Percentiles rank a stretch among this genome's conserved stretches.
These are phyloP conservation scores for Gnaphalium uliginosum DNA, from an alignment of 129 eudicot genomes.

Conservation along the genomic window DNA sequence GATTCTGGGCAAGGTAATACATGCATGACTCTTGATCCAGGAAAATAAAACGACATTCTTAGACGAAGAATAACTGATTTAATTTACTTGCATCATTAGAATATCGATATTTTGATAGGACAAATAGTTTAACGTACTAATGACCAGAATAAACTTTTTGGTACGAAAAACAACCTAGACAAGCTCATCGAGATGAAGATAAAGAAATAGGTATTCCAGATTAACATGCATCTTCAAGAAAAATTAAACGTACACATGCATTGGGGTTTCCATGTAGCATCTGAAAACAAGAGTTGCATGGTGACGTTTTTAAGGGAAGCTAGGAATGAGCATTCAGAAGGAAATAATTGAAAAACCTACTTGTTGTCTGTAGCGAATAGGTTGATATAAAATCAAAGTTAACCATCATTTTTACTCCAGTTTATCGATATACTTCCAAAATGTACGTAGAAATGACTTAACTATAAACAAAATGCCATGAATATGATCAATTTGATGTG, in stretches of 20 bases:
- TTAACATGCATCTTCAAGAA: background rate
- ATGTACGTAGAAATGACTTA: background rate
- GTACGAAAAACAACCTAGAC: background rate
- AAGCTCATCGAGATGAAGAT: too few relatives aligned
- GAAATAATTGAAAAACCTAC: background rate
- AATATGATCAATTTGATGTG: background rate
- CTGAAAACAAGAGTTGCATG: too few relatives aligned
- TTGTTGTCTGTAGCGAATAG: background rate
- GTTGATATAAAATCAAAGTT: background rate
- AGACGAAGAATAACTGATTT: background rate
- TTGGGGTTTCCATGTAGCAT: too few relatives aligned
- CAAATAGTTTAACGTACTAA: too few relatives aligned
- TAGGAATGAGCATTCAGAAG: background rate
- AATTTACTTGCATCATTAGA: background rate
- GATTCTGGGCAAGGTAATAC: constrained; percentile 71
- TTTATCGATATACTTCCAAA: background rate
- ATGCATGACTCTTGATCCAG: background rate
- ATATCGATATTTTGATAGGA: too few relatives aligned
- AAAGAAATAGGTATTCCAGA: background rate
- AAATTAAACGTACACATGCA: too few relatives aligned
- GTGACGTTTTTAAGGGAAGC: too few relatives aligned
- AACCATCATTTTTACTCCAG: background rate
- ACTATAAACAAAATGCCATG: background rate
- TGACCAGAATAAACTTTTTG: background rate
- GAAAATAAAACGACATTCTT: background rate